Conservation (phyloP, 129 eudicot species). For the Escallonia herrerae region DNA sequence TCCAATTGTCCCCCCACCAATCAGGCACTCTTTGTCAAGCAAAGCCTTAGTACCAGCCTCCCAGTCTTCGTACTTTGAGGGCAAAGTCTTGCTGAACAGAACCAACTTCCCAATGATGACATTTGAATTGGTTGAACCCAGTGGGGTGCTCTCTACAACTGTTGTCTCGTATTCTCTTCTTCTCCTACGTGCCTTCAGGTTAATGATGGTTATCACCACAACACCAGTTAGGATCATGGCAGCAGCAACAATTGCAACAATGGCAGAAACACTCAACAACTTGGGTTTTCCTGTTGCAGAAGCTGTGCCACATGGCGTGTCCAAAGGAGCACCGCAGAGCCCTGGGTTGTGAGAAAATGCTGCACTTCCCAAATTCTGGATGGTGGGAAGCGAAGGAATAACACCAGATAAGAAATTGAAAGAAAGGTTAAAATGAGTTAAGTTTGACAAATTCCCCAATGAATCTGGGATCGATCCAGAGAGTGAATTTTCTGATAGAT, state of each 20-base stretch:
- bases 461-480: constrained; percentile 68
- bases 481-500: constrained; percentile 62
- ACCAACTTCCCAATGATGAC: constrained; percentile 82
- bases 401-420: constrained; percentile 62
- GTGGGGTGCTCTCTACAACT: constrained; percentile 68
- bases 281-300: constrained; percentile 33
- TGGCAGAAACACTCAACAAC: constrained; percentile 62
- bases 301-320: constrained; percentile 31
- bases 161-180: constrained; percentile 40
- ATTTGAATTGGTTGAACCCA: constrained; percentile 70
- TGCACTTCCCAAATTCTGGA: constrained; percentile 49
- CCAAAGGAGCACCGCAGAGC: constrained; percentile 73
- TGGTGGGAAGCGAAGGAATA: constrained; percentile 38
- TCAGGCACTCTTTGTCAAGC: constrained; percentile 68
- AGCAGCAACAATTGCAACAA: constrained; percentile 91
- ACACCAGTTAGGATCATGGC: constrained; percentile 71
- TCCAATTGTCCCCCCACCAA: constrained; percentile 82
- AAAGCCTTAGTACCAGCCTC: constrained; percentile 93
- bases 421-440: constrained; percentile 71
- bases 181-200: constrained; percentile 60
- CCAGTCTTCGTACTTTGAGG: constrained; percentile 95
- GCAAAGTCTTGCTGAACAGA: constrained; percentile 81
- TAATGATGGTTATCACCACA: constrained; percentile 55
- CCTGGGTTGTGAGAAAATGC: constrained; percentile 62
- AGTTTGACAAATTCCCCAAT: constrained; percentile 36